Base-by-base conservation (phyloP, 2,329 filamentous ascomycete species). In the Penicillium decumbens region DNA sequence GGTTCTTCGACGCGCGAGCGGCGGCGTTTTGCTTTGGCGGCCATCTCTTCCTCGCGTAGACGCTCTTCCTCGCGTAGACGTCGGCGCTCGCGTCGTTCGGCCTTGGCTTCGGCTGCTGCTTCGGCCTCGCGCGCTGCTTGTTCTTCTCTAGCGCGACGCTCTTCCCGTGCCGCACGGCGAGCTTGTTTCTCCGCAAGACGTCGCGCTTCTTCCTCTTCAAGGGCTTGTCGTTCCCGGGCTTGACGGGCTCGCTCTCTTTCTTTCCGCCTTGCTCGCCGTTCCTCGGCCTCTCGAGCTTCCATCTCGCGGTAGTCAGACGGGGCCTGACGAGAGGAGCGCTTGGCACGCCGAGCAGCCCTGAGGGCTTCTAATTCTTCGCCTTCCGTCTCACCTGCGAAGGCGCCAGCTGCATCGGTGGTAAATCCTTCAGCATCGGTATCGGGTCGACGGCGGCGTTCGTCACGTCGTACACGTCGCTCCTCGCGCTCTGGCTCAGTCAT, bases 341-440 rank as follows among this genome's bases (percentile, higher is more conserved):
- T 78, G 1, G 81, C 77, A 48, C 78, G 79, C n/a, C 84, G 81
- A 49, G 82, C 82, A 27, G 80, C 81, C 39, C 78, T 78, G 41
- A 82, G 79, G 20, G 79, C 81, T 64, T 87, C 85, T 13, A 83
- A 81, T 3, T 78, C 72, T 45, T 74, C 74, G 23, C 59, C 67
- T 33, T 76, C 75, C 28, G 68, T 72, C 49, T 75, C 63, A 30
- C 54, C 58, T 5, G 56, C 62, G 4, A 45, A 72, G 6, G 71
- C 66, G 8, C 65, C 70, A 8, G 51, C 46, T 25, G 77, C 78
- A 12, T 73, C 71, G 2, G 70, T 71, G 3, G 63, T 65, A 43
- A 72, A 67, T 3, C 67, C 77, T 33, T 81, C 80, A 35, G 67
- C 72, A 49, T 76, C 77, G 6, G 70, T 73, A 33, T 79, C 81